These are phyloP conservation scores for Nitzschia palea DNA, from an alignment of 108 stramenopile species.

Conservation along the genomic window DNA sequence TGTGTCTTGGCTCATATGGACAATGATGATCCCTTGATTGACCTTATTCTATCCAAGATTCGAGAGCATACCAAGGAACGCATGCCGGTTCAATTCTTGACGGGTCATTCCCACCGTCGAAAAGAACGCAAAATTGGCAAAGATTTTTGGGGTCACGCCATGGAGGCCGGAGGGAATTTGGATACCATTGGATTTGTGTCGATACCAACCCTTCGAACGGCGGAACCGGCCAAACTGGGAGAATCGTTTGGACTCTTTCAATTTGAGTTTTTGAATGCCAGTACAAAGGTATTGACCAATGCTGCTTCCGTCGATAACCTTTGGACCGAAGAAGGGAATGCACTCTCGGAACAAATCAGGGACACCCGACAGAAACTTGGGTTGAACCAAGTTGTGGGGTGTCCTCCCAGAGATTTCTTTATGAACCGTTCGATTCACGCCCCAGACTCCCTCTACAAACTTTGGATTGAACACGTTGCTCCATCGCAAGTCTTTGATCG, in stretches of 20 bases:
- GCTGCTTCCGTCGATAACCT: slow-evolving; percentile 25
- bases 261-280: slow-evolving; percentile 58
- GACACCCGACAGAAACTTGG: slow-evolving; percentile 48
- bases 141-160: slow-evolving; percentile 16
- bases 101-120: slow-evolving; percentile 72
- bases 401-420: slow-evolving; percentile 43
- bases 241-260: slow-evolving; percentile 31
- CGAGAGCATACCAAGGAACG: slow-evolving; percentile 37
- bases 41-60: slow-evolving; percentile 41
- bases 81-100: slow-evolving; percentile 75
- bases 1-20: slow-evolving; percentile 82
- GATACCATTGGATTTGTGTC: slow-evolving; percentile 81
- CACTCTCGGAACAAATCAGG: slow-evolving; percentile 44
- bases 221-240: slow-evolving; percentile 9
- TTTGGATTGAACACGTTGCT: slow-evolving; percentile 45
- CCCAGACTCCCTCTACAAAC: slow-evolving; percentile 37
- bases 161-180: slow-evolving; percentile 70
- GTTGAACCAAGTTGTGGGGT: slow-evolving; percentile 54
- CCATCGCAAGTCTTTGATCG: slow-evolving; percentile 27
- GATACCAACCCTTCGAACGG: slow-evolving; percentile 35
- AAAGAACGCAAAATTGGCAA: slow-evolving; percentile 19
- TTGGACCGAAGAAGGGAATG: slow-evolving; percentile 44
- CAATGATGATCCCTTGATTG: slow-evolving; percentile 56
- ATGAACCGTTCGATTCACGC: slow-evolving; percentile 23
- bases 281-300: slow-evolving; percentile 28